phyloP scores from a whole-genome alignment of 169 alveolate species.

The Plasmodium billcollinsi region DNA sequence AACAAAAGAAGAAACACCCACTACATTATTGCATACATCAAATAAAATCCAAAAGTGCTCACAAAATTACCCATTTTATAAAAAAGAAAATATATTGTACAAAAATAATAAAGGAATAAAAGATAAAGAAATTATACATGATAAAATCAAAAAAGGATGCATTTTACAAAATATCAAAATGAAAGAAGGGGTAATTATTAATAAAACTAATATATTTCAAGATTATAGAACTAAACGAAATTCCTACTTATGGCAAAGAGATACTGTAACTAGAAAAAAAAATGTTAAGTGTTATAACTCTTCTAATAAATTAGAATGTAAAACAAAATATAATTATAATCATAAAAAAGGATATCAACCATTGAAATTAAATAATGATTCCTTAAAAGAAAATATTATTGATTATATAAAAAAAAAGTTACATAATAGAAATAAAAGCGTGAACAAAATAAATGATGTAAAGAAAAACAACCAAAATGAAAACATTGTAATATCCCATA shows the following conservation, averaged over 20 bases:
- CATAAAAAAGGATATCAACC: neutral
- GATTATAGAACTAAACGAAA: slow-evolving; percentile 13
- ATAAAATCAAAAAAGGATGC: neutral
- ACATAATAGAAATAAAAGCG: neutral
- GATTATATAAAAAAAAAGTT: slow-evolving; percentile 35
- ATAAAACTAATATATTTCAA: neutral
- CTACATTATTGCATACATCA: too few relatives aligned
- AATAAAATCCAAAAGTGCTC: neutral
- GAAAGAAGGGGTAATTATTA: neutral
- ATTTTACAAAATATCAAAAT: neutral
- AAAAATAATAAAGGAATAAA: neutral
- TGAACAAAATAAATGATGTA: neutral
- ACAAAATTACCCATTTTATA: neutral
- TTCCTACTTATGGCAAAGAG: slow-evolving; percentile 58
- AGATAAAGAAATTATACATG: neutral
- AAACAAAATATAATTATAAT: neutral
- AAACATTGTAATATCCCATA: neutral
- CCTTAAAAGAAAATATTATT: slow-evolving; percentile 45
- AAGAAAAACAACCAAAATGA: neutral
- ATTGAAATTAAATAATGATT: neutral
- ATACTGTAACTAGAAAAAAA: slow-evolving; percentile 16
- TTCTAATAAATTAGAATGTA: neutral
- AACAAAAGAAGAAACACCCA: too few relatives aligned
- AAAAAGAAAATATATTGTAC: neutral
- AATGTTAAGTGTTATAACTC: neutral